These are phyloP conservation scores for Cornus kousa DNA, from an alignment of 148 eudicot species.

Conservation along the genomic window DNA sequence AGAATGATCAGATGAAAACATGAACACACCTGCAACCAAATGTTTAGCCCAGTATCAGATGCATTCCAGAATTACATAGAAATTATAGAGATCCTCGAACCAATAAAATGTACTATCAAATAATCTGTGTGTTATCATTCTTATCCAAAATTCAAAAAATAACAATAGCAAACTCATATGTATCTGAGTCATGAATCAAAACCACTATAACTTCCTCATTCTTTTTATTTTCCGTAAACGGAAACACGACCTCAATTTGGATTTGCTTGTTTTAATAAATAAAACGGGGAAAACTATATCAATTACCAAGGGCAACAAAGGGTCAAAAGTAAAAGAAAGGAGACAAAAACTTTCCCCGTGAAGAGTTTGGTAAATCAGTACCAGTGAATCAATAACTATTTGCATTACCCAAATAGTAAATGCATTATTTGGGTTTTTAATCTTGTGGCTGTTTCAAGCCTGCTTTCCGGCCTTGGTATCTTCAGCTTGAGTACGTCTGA, in stretches of 20 bases:
- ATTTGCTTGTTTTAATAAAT: neutral
- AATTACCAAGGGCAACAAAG: neutral
- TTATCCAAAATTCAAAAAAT: neutral
- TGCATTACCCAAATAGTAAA: constrained; percentile 6
- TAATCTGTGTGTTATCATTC: neutral
- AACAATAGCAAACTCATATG: no score
- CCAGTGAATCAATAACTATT: neutral
- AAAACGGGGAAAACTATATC: neutral
- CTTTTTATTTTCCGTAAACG: neutral
- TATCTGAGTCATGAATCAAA: neutral
- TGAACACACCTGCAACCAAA: no score
- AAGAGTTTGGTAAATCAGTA: constrained; percentile 3
- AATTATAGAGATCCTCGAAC: no score
- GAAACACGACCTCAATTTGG: neutral
- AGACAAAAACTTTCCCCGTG: neutral
- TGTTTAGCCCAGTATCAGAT: no score
- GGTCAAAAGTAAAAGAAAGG: no score
- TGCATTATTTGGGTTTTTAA: constrained; percentile 19
- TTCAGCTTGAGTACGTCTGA: constrained; percentile 26
- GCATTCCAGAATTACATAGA: no score
- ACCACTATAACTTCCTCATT: neutral
- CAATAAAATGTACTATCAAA: neutral
- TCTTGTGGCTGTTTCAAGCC: constrained; percentile 27
- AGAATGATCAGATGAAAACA: no score
- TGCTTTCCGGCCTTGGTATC: constrained; percentile 36